These are phyloP conservation scores for Oryza rufipogon DNA, from an alignment of 176 grass and related monocot genomes.

Conservation along the genomic window DNA sequence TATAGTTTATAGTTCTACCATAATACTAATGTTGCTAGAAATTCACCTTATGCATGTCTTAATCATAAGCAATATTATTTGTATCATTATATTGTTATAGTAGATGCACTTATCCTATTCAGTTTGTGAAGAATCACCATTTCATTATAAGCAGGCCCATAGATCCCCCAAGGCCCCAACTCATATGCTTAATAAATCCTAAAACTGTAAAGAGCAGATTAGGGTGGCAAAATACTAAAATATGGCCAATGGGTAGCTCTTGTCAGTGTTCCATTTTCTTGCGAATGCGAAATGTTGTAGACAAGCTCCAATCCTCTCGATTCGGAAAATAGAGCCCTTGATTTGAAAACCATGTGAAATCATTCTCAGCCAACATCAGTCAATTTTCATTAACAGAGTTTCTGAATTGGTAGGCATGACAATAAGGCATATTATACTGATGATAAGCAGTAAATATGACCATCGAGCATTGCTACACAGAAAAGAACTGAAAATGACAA, in stretches of 20 bases:
- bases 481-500: not conserved
- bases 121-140: not conserved
- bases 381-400: slow-evolving; percentile 4
- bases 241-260: slow-evolving; percentile 8
- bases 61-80: not conserved
- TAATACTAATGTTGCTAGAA: not conserved
- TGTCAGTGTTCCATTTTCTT: not conserved
- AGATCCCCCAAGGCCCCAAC: not conserved
- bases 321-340: not conserved
- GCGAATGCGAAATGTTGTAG: not conserved
- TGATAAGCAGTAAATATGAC: slow-evolving; percentile 15
- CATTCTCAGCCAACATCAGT: slow-evolving; percentile 14
- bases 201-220: not conserved
- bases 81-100: not conserved
- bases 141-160: not conserved
- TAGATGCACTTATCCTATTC: not conserved
- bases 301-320: not conserved
- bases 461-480: not conserved
- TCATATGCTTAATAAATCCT: not conserved
- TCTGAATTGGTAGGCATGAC: slow-evolving; percentile 12
- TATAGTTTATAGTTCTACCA: not conserved
- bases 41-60: not conserved
- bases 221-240: not conserved
- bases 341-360: slow-evolving; percentile 16
- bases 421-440: slow-evolving; percentile 2